Base-by-base conservation (phyloP, 1,284 basidiomycete genomes). In the Mrakiaceae sp. region DNA sequence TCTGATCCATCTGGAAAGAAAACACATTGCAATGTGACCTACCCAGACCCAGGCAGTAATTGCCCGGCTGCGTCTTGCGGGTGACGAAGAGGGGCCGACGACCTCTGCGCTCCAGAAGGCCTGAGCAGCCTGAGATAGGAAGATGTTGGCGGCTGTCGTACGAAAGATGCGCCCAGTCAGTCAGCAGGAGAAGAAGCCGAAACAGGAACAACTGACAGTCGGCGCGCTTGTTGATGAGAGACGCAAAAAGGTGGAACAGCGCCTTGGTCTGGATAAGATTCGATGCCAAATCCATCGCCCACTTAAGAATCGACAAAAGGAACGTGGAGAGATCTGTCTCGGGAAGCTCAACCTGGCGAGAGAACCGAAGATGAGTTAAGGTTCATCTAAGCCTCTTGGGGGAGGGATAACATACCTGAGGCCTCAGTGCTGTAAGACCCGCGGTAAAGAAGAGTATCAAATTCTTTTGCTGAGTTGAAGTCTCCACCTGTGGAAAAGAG, bases 21-120 rank as follows among this genome's bases (percentile, higher is more conserved):
- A 27, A 27, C 27, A 27, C 8, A 16, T 50, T 66, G 71, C 8
- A 64, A 48, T 64, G 27, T 55, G 44, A 66, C 78, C 64, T 68
- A 90, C 89, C 86, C 85, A 90, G 66, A 80, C 79, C 86, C 87
- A 92, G 11, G 80, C 79, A 47, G 75, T 72, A 40, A 92, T 79
- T 0, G 83, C 82, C 60, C 78, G 74, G 8, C 56, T 67, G 48
- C 70, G 66, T 10, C 62, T 64, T 39, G 39, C 59, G 47, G 58
- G 64, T 12, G 3, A 69, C 61, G 58, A 61, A 0, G 68, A 47
- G 58, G 79, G 72, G 2, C 71, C 70, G 12, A 88, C 78, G 46
- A 81, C 75, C 8, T 75, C 69, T 0, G 70, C 69, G 80, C 60
- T 27, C 71, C 71, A 72, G 60, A 70, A 70, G 16, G 42, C 44